phyloP scores from a whole-genome alignment of 1,284 basidiomycete genomes.

The Moniliella sp. region DNA sequence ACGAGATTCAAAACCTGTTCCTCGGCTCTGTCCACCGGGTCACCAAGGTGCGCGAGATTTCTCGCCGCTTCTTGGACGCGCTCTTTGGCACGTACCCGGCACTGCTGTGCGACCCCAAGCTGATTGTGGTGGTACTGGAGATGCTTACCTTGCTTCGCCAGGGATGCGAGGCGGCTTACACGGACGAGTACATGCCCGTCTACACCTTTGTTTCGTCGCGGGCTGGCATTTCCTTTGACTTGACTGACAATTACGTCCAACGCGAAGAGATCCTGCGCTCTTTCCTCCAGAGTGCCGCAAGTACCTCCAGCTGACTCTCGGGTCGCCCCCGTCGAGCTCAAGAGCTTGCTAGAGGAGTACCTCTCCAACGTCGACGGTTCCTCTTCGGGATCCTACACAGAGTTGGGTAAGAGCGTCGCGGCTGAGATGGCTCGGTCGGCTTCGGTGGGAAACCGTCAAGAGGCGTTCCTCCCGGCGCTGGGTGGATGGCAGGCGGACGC shows the following conservation, averaged over 20 bases:
- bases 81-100: slow-evolving; percentile 82
- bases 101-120: slow-evolving; percentile 65
- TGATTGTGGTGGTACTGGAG: slow-evolving; percentile 59
- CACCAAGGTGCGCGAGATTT: slow-evolving; percentile 56
- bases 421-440: slow-evolving; percentile 23
- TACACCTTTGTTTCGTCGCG: slow-evolving; percentile 63
- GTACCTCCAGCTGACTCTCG: too few species aligned
- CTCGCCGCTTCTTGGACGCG: slow-evolving; percentile 59
- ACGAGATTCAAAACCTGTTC: slow-evolving; percentile 58
- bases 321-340: slow-evolving; percentile 80
- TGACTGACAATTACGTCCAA: slow-evolving; percentile 67
- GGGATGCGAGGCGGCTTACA: slow-evolving; percentile 71
- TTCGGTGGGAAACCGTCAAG: slow-evolving; percentile 12
- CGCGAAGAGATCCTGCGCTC: slow-evolving; percentile 63
- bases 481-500: slow-evolving; percentile 33
- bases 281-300: slow-evolving; percentile 51
- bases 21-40: slow-evolving; percentile 69
- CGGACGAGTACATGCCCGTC: slow-evolving; percentile 77
- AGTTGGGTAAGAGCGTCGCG: slow-evolving; percentile 26
- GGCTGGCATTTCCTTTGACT: slow-evolving; percentile 52
- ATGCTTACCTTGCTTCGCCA: slow-evolving; percentile 67
- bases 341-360: slow-evolving; percentile 60
- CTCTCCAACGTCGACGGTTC: slow-evolving; percentile 14
- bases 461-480: slow-evolving; percentile 20
- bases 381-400: slow-evolving; percentile 9